Evolutionary conservation across 2,329 filamentous ascomycete species (phyloP).

Genomic region (Didymella arachidicola): DNA sequence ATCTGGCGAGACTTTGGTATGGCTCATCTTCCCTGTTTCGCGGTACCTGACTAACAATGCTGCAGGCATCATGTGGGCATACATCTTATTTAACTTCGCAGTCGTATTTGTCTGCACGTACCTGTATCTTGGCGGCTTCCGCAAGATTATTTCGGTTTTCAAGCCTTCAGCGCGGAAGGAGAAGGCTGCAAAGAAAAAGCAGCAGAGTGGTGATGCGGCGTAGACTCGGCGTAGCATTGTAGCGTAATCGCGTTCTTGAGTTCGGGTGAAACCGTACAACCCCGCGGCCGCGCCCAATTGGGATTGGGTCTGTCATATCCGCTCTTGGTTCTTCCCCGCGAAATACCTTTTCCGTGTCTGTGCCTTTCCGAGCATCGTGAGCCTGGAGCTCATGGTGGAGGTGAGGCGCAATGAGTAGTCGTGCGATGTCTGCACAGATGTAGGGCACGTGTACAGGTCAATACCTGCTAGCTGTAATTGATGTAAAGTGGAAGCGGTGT

Average conservation of each 20-base stretch:
- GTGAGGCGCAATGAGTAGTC: constrained; percentile 13
- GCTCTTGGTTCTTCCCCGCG: constrained; percentile 34
- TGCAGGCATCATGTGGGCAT: constrained; percentile 54
- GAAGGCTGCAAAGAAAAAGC: constrained; percentile 40
- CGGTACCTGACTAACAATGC: constrained; percentile 16
- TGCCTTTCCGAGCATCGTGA: constrained; percentile 12
- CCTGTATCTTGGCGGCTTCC: constrained; percentile 59
- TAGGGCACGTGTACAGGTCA: constrained; percentile 6
- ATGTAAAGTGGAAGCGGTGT: constrained; percentile 10
- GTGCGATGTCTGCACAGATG: not conserved
- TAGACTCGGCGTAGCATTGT: constrained; percentile 26
- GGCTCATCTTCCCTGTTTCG: constrained; percentile 3
- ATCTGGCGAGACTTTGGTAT: constrained; percentile 74
- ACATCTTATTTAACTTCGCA: constrained; percentile 69
- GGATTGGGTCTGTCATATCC: constrained; percentile 25
- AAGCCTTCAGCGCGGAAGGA: constrained; percentile 46
- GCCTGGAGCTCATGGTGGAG: constrained; percentile 27
- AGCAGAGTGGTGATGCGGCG: constrained; percentile 33
- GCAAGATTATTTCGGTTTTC: constrained; percentile 47
- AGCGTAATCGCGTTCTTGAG: constrained; percentile 20
- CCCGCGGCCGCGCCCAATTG: constrained; percentile 32
- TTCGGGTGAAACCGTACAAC: constrained; percentile 36
- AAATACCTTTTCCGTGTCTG: constrained; percentile 24
- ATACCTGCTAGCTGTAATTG: constrained; percentile 2
- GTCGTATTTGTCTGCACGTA: constrained; percentile 62